These are phyloP conservation scores for Grosmannia penicillata DNA, from an alignment of 2,329 filamentous ascomycete species.

Conservation along the genomic window DNA sequence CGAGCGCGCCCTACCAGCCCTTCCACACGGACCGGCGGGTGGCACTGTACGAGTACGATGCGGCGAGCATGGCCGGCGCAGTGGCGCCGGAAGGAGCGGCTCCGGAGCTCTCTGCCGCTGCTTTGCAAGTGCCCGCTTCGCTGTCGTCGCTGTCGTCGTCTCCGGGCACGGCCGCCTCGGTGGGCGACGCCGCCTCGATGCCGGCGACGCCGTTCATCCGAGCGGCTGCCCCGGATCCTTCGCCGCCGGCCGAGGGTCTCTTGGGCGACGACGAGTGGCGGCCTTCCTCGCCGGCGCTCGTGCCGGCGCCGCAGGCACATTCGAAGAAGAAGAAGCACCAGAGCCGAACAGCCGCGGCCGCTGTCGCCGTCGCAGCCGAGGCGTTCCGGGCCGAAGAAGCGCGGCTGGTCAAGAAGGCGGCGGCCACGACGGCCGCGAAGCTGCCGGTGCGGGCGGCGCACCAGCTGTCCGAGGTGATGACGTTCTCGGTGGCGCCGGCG, in stretches of 20 bases:
- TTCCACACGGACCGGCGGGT: constrained; percentile 88
- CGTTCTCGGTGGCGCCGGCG: neutral
- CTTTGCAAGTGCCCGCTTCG: neutral
- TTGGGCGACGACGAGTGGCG: neutral
- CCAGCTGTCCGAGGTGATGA: neutral
- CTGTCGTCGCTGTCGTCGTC: neutral
- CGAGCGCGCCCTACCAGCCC: constrained; percentile 86
- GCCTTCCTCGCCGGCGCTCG: neutral
- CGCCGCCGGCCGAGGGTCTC: neutral
- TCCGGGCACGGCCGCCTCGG: neutral
- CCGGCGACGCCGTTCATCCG: too few species aligned
- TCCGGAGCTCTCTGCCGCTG: neutral
- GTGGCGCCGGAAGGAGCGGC: neutral
- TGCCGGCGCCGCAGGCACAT: neutral
- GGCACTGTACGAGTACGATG: constrained; percentile 52
- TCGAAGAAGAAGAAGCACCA: constrained; percentile 1
- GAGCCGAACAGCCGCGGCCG: too few species aligned
- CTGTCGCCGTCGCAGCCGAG: neutral
- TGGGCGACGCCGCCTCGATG: neutral
- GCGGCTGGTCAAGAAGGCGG: neutral
- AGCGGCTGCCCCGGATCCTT: too few species aligned
- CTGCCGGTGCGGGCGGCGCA: neutral
- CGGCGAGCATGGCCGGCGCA: neutral
- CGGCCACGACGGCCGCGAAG: neutral
- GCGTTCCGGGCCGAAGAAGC: neutral